Base-by-base conservation (phyloP, 768 basidiomycete species). In the Amanita polypyramis region DNA sequence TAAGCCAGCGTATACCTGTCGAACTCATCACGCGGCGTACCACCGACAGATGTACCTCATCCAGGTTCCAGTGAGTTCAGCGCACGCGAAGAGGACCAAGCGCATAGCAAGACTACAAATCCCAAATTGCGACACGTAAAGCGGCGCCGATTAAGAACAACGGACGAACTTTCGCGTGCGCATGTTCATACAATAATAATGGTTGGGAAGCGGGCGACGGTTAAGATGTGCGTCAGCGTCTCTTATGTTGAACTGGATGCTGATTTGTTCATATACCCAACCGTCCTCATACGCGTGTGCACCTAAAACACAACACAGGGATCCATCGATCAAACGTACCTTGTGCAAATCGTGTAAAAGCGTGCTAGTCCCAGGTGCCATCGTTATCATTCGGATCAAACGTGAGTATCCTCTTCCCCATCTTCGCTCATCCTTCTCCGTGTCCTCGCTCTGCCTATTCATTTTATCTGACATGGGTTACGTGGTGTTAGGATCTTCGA, bases 271-370 rank as follows among this genome's bases (percentile, higher is more conserved):
- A 25, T 34, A 21, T 15, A 19, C n/a, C 43, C 30, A 52, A n/a
- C 5, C 11, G 21, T 30, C 17, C 25, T 46, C 15, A 11, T n/a
- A 7, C 9, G 5, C 7, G 4, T 17, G n/a, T n/a, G 3, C 14
- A n/a, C n/a, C 5, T 9, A 4, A 6, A 2, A 6, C 10, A 37
- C 21, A 32, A 19, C 1, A 37, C 53, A 91, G 90, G 55, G 90
- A 93, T 59, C 89, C 90, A 0, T 67, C 75, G 0, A 72, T 93
- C n/a, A 94, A 93, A 60, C 80, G 90, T 9, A 77, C 81, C 1
- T 56, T 91, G 5, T 94, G 90, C 65, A 79, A 75, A 59, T 68
- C 69, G 1, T 94, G 90, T 57, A 70, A 75, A 48, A 60, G 68
- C 0, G 70, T 82, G 6, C 68, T 92, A 3, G 55, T 90, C 1